Conservation (phyloP, 139 green algal genomes). For the Chlorella sp. region DNA sequence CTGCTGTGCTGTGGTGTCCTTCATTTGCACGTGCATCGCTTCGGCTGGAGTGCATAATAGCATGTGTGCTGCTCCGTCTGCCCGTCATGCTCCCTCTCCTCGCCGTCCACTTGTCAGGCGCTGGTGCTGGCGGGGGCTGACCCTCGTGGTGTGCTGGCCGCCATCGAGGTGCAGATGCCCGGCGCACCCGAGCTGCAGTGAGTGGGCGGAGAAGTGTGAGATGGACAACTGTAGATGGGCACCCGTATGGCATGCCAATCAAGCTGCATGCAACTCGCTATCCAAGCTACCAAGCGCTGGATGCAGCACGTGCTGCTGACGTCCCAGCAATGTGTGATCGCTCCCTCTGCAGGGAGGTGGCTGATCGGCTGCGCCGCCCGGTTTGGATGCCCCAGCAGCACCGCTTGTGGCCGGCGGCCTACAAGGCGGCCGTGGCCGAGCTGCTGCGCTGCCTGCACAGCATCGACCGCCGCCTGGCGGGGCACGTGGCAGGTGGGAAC, state of each 20-base stretch:
- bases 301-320: too few relatives aligned
- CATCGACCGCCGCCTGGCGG: background rate
- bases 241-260: too few relatives aligned
- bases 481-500: background rate
- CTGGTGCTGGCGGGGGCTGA: conserved; percentile 16
- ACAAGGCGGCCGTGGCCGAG: background rate
- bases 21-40: too few relatives aligned
- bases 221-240: too few relatives aligned
- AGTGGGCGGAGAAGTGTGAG: background rate
- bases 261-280: too few relatives aligned
- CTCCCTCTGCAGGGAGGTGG: background rate
- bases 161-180: background rate
- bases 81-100: too few relatives aligned
- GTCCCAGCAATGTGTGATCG: too few relatives aligned
- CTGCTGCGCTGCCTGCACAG: conserved; percentile 15
- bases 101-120: background rate
- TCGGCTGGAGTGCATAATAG: too few relatives aligned
- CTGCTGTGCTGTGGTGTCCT: too few relatives aligned
- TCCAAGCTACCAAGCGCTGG: too few relatives aligned
- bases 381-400: background rate
- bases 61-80: too few relatives aligned
- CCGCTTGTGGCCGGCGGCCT: background rate
- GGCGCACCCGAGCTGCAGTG: background rate
- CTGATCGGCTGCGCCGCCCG: background rate
- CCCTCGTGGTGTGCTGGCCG: background rate